Conservation (phyloP, 768 basidiomycete species). For the Calocybe indica region DNA sequence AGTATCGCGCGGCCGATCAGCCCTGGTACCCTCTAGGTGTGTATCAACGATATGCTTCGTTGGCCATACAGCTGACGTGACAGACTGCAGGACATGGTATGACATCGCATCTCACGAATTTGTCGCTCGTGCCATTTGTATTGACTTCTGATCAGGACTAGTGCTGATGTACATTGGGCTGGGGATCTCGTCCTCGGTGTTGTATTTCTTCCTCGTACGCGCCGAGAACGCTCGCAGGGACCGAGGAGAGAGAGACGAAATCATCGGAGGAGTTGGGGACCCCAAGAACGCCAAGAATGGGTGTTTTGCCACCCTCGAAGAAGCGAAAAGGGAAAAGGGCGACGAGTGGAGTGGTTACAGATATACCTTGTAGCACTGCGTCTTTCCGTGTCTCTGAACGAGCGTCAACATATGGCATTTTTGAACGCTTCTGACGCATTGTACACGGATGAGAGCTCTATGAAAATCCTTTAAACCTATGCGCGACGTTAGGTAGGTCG, state of each 20-base stretch:
- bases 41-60: neutral
- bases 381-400: too few species aligned
- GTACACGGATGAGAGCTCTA: too few species aligned
- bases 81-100: slow-evolving; percentile 21
- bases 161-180: slow-evolving; percentile 70
- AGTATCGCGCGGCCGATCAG: slow-evolving; percentile 60
- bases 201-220: slow-evolving; percentile 36
- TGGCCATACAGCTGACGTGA: neutral
- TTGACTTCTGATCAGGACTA: slow-evolving; percentile 40
- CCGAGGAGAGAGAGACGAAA: slow-evolving; percentile 62
- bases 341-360: slow-evolving; percentile 75
- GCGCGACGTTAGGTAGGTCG: too few species aligned
- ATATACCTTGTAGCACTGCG: slow-evolving; percentile 31
- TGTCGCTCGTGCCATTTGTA: neutral
- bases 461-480: too few species aligned
- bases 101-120: neutral
- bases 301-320: slow-evolving; percentile 48
- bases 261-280: slow-evolving; percentile 46
- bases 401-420: too few species aligned
- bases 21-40: slow-evolving; percentile 61
- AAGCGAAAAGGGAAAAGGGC: slow-evolving; percentile 65
- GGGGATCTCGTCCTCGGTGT: slow-evolving; percentile 44
- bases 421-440: too few species aligned
- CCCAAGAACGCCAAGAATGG: slow-evolving; percentile 44
- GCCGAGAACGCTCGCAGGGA: slow-evolving; percentile 63